Evolutionary conservation across 371 early-diverging fungal species (phyloP).

Genomic region (Mortierella sp.): DNA sequence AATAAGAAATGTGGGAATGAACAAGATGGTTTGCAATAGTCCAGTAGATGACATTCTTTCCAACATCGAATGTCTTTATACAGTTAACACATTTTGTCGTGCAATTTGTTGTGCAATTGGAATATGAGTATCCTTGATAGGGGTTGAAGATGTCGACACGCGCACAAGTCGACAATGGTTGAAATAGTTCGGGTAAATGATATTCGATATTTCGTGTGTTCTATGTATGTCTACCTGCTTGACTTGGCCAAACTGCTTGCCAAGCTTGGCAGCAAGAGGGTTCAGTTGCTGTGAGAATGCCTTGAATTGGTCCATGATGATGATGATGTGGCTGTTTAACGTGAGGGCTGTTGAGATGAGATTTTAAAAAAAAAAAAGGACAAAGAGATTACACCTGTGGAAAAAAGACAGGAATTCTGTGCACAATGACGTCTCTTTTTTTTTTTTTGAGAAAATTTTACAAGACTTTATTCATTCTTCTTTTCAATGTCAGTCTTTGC

Average conservation of each 20-base stretch:
- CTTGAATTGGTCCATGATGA: slow-evolving; percentile 71
- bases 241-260: slow-evolving; percentile 83
- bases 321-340: not conserved
- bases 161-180: too few relatives aligned
- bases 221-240: slow-evolving; percentile 72
- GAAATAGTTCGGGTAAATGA: not conserved
- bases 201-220: not conserved
- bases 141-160: too few relatives aligned
- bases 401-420: not conserved
- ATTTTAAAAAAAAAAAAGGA: slow-evolving; percentile 3
- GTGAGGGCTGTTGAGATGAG: slow-evolving; percentile 2
- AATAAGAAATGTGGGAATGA: too few relatives aligned
- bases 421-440: slow-evolving; percentile 17
- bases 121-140: too few relatives aligned
- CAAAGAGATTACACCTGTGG: not conserved
- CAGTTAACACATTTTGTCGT: too few relatives aligned
- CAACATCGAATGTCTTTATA: too few relatives aligned
- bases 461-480: slow-evolving; percentile 27
- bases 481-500: slow-evolving; percentile 25
- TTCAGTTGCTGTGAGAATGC: slow-evolving; percentile 73
- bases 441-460: not conserved
- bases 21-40: too few relatives aligned
- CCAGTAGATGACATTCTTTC: too few relatives aligned
- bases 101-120: too few relatives aligned
- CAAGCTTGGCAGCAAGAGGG: slow-evolving; percentile 80